Evolutionary conservation across 1,284 basidiomycete species (phyloP), one percentile per base, ranked within the genome.

Genomic region (Cryptococcus maquisensis): DNA sequence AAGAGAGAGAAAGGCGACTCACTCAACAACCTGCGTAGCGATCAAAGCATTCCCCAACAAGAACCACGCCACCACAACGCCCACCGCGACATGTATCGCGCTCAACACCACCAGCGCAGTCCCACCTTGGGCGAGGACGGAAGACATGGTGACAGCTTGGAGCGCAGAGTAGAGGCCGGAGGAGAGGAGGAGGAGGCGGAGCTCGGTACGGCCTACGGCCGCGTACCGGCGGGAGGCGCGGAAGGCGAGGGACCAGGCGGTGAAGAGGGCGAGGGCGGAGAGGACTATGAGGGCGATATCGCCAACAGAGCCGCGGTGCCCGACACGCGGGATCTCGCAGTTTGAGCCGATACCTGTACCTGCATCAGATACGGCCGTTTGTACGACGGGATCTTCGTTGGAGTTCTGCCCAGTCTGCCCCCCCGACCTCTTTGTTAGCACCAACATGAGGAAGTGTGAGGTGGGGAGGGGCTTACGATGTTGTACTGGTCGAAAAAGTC

Each of bases 31-130:
- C 72, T 93, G 90, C 10, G 86, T 88, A 35, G 87, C 86, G 23
- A 94, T 82, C 51, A 92, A 73, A 4, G 81, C 88, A 71, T 90
- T 92, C 26, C 80, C 86, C 32, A 93, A 77, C 49, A 93, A 78
- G 3, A 83, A 66, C 87, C 87, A 90, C 66, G 90, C 90, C 0
- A 88, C 73, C 4, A 85, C 80, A 4, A 83, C 84, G 32, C 90
- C 82, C 20, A 85, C 61, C 4, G 84, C 78, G 82, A 71, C 86
- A 52, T 78, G 90, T 6, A 93, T 78, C 0, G 87, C 84, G 0
- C 88, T 88, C 53, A 93, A 65, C 16, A 83, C 81, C 8, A 85
- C 81, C 28, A 93, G 79, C 1, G 81, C 77, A 0, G 80, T 83
- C 18, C 83, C 80, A 45, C 88, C 72, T 77, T 93, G 90, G 62